A percentile compares a stretch with the other conserved stretches of the same genome.
Evolutionary conservation across 495 filamentous ascomycete species (phyloP).

Genomic region (Annulohypoxylon bovei): DNA sequence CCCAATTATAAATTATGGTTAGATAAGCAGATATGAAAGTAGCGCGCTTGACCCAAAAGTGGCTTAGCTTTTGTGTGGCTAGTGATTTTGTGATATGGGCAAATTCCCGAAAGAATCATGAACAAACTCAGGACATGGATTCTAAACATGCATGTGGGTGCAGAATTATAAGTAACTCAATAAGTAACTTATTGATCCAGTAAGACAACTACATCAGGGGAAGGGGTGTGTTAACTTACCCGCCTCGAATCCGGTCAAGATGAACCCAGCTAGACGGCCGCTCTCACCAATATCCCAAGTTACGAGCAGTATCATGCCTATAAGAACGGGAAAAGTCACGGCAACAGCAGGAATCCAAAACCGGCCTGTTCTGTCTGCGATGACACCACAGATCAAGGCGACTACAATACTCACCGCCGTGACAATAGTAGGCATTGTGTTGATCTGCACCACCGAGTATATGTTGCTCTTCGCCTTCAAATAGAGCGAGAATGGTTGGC

Average conservation of each 20-base stretch:
- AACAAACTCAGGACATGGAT: no score
- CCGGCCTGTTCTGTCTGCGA: slow-evolving; percentile 42
- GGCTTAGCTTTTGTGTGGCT: no score
- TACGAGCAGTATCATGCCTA: slow-evolving; percentile 44
- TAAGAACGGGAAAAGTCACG: slow-evolving; percentile 44
- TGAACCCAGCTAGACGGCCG: slow-evolving; percentile 48
- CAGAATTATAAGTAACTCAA: no score
- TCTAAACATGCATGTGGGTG: no score
- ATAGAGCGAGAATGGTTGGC: slow-evolving; percentile 46
- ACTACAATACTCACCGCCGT: slow-evolving; percentile 50
- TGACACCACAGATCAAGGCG: slow-evolving; percentile 42
- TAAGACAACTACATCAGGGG: no score
- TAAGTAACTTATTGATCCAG: no score
- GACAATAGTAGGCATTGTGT: slow-evolving; percentile 50
- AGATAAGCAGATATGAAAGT: no score
- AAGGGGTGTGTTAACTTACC: slow-evolving; percentile 31
- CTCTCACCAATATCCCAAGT: slow-evolving; percentile 47
- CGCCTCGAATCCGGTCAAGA: slow-evolving; percentile 48
- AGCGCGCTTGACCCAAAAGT: no score
- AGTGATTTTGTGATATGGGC: no score
- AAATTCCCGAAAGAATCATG: no score
- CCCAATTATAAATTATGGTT: no score
- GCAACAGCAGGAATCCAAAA: slow-evolving; percentile 47
- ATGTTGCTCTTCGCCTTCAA: slow-evolving; percentile 49
- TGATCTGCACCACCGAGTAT: slow-evolving; percentile 48